Evolutionary conservation across 495 filamentous ascomycete species (phyloP), one percentile per base, ranked within the genome.

Genomic region (Gamarada debralockiae): DNA sequence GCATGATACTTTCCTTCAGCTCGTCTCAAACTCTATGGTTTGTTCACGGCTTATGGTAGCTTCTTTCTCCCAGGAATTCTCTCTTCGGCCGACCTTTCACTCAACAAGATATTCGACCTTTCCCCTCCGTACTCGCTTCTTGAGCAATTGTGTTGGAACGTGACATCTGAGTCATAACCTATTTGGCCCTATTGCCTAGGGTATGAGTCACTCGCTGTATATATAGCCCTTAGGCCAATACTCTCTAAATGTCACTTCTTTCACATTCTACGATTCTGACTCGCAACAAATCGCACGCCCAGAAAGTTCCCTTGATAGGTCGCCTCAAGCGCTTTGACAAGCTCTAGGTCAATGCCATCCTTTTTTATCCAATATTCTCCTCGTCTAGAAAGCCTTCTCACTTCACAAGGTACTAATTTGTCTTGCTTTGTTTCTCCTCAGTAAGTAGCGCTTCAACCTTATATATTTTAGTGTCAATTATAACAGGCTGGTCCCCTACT

Each of bases 381-480:
- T 50, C 38, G 37, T 60, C 15, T 4, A 49, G 48, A 57, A 60
- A 57, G 23, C 57, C 57, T 53, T 48, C 48, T 41, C 34, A 60
- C 38, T 60, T 60, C 33, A 60, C 48, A 52, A 57, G 57, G 47
- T 40, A 57, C 41, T 23, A 48, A 40, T 40, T 49, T 25, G 37
- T 53, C 34, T 44, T 58, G 29, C 53, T 57, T 27, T n/a, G 53
- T 53, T 52, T 56, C 53, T 40, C 56, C 49, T 57, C 57, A 24
- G 57, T 33, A 60, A 60, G 53, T 48, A 60, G 40, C 43, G 41
- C 40, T 50, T 60, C 48, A 57, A 29, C 53, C 57, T 60, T 50
- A 12, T 20, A 60, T 56, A 52, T 53, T 21, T 56, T 31, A 15
- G 36, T 36, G 22, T 58, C 33, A 50, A 52, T 60, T 52, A 25